Evolutionary conservation across 1,139 yeast species (phyloP), one percentile per base, ranked within the genome.

Genomic region (Suhomyces terraborum): DNA sequence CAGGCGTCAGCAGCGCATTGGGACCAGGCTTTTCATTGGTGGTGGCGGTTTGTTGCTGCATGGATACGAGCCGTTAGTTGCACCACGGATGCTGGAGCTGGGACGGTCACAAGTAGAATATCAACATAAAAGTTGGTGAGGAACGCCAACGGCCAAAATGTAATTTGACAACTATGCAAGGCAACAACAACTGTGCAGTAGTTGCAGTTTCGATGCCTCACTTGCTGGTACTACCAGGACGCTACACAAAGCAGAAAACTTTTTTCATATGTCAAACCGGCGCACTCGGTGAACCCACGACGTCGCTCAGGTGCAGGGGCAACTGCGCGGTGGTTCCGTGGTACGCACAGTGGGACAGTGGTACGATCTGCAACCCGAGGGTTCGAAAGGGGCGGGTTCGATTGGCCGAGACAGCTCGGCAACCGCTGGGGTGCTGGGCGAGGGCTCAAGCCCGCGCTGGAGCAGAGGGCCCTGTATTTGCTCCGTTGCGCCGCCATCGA

Each of bases 21-120:
- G 41, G 33, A 13, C 20, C 27, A 20, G 21, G 36, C 38, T 38
- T 34, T 30, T 41, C 45, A 35, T 41, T 38, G 37, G 39, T 35
- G 27, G 35, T 18, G 25, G 22, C 25, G 19, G 21, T 35, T 17
- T 25, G 45, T 27, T 35, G 45, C 32, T 41, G 45, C 45, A 41
- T 41, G 30, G 38, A 34, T 30, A 20, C 18, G 33, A 27, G 8
- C 41, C 25, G 25, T 23, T n/a, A 16, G 17, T 20, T 37, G 35
- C 36, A 32, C 28, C 37, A 17, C 25, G n/a, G n/a, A n/a, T n/a
- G n/a, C n/a, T n/a, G n/a, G 13, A 13, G 21, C 18, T 24, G n/a
- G 6, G 32, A 26, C 21, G 18, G 35, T 36, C 35, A 32, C 35
- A 20, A 36, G 18, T 16, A 32, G 18, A 12, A 9, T 13, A 17